phyloP scores from a whole-genome alignment of 164 flowering plant species.

The Macadamia tetraphylla region DNA sequence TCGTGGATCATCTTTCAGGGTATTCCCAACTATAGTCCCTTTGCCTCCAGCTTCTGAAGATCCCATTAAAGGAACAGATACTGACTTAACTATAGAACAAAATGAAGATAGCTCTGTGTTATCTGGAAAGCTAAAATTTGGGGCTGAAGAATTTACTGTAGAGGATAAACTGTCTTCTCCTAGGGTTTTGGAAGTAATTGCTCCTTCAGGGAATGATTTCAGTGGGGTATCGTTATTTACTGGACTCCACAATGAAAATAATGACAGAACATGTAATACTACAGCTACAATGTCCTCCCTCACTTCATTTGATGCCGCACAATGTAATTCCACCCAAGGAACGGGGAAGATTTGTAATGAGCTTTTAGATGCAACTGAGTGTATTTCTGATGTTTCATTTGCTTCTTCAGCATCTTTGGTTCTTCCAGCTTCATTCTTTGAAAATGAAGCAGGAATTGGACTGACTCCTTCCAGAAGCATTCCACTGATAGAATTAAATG shows the following conservation, averaged over 20 bases:
- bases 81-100: conserved; percentile 1
- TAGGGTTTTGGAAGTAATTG: conserved; percentile 2
- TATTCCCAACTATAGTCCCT: not conserved
- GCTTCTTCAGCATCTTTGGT: conserved; percentile 1
- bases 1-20: not conserved
- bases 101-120: not conserved
- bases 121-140: conserved; percentile 14
- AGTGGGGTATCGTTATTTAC: not conserved
- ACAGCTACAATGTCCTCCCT: not conserved
- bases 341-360: conserved; percentile 2
- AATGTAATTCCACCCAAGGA: not conserved
- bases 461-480: conserved; percentile 5
- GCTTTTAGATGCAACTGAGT: not conserved
- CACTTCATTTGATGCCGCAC: no score
- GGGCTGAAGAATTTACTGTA: conserved; percentile 10
- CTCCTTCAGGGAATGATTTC: not conserved
- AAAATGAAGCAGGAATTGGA: conserved; percentile 5
- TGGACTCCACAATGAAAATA: not conserved
- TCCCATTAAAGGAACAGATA: not conserved
- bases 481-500: conserved; percentile 8
- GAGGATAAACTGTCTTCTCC: conserved; percentile 11
- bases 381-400: conserved; percentile 4
- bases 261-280: not conserved
- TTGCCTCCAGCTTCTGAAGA: not conserved
- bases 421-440: conserved; percentile 9